Base-by-base conservation (phyloP, 148 eudicot species). In the Amaranthus hypochondriacus region DNA sequence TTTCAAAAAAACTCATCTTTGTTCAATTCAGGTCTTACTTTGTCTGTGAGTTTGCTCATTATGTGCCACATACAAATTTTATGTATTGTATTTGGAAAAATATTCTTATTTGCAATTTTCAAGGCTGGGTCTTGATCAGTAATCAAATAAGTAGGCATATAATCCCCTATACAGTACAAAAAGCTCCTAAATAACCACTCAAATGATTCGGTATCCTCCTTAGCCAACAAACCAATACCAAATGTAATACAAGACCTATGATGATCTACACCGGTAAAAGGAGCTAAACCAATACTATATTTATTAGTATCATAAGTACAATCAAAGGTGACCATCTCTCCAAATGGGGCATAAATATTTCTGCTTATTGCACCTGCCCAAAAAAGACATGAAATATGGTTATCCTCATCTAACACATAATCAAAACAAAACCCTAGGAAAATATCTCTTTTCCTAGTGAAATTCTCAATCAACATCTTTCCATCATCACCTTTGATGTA, bases 271-370 rank as follows among this genome's bases (percentile, higher is more conserved):
- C 66, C 49, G 0, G 49, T 62, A 15, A 62, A 62, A 42, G 66
- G 66, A 4, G 9, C 66, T 2, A 62, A 62, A 43, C 11, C 7
- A 48, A 62, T 62, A 9, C n/a, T 42, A 11, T 62, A 62, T 5
- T 62, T 62, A 15, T 62, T 62, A 3, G 66, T 43, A 0, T 62
- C 48, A 11, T 62, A 18, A 18, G 18, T 18, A 18, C 18, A 18
- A 18, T 18, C 18, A 18, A 18, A 18, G 18, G 18, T 18, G 1
- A 57, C 43, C 56, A 59, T 48, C 0, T 72, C 75, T 0, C 67
- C 75, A 48, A 72, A 61, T 7, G 48, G 13, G 4, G 12, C 56
- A 72, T 72, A 60, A 7, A 59, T 72, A n/a, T 72, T 72, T n/a
- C 42, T 9, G 4, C 56, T 9, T 2, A 61, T 61, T 14, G 47